Conservation (phyloP, 176 grass and related monocot genomes). For the Eragrostis curvula region DNA sequence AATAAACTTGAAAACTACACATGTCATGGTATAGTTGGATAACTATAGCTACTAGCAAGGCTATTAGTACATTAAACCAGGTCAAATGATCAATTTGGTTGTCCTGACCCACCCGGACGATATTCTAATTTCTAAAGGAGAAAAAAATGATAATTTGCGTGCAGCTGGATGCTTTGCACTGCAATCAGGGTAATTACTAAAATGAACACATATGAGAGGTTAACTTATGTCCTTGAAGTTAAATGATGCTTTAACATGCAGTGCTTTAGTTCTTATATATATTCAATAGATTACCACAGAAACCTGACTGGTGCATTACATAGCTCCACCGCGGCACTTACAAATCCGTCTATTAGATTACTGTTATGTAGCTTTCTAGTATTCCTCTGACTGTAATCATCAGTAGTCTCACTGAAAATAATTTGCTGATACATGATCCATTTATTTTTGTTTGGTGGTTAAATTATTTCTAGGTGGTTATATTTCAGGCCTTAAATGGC, state of each 20-base stretch:
- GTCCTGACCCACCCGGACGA: background rate
- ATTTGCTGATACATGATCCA: background rate
- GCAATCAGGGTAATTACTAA: background rate
- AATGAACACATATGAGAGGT: background rate
- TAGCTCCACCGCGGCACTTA: conserved; percentile 10
- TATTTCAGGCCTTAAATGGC: conserved; percentile 40
- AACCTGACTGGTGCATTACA: background rate
- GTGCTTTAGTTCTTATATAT: background rate
- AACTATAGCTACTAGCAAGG: background rate
- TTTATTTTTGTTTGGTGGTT: background rate
- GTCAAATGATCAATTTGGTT: background rate
- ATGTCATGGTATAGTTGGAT: background rate
- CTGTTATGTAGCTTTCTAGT: conserved; percentile 14
- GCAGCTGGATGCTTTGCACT: background rate
- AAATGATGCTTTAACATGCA: conserved; percentile 18
- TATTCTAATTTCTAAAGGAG: background rate
- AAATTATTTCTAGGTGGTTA: conserved; percentile 33
- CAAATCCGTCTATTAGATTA: conserved; percentile 1
- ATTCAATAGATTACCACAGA: background rate
- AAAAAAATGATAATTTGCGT: background rate
- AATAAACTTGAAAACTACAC: background rate
- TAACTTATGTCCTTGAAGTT: background rate
- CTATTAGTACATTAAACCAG: background rate
- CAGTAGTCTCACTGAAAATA: background rate
- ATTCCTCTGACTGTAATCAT: conserved; percentile 15